phyloP scores from a whole-genome alignment of 148 eudicot species.

The Salicornia ramosissima region DNA sequence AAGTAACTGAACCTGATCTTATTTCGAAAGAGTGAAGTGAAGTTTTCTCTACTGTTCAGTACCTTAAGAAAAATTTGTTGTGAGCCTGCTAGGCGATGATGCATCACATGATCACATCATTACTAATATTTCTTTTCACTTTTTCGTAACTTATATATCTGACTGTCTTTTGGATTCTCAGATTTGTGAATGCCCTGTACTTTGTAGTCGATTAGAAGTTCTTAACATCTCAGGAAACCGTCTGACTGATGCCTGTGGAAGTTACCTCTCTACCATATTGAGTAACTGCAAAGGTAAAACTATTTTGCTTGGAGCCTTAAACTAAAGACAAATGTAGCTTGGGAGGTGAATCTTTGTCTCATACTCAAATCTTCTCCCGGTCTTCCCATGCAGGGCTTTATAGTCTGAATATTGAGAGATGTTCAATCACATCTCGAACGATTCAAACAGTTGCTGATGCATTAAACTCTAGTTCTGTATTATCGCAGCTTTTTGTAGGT shows the following conservation, averaged over 20 bases:
- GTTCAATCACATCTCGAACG: conserved; percentile 84
- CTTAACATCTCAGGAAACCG: conserved; percentile 87
- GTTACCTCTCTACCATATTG: conserved; percentile 63
- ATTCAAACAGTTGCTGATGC: conserved; percentile 76
- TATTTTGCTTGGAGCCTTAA: background rate
- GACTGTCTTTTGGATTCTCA: conserved; percentile 24
- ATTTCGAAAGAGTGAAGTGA: background rate
- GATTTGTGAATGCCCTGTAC: conserved; percentile 90
- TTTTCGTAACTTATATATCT: background rate
- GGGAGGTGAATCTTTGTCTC: background rate
- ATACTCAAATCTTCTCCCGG: background rate
- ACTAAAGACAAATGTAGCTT: background rate
- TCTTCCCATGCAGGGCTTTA: conserved; percentile 61
- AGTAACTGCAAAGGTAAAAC: conserved; percentile 70
- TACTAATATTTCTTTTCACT: background rate
- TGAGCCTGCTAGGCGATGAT: background rate
- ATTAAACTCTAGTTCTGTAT: conserved; percentile 51
- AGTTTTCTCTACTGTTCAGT: background rate
- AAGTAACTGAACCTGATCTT: background rate
- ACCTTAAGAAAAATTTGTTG: background rate
- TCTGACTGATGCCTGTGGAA: conserved; percentile 84
- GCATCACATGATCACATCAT: background rate
- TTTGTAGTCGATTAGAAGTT: conserved; percentile 82
- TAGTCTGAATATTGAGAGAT: conserved; percentile 73
- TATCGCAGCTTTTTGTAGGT: conserved; percentile 76